Percentiles rank a stretch among this genome's conserved stretches.
Evolutionary conservation across 2,329 filamentous ascomycete genomes (phyloP).

Genomic region (Cordyceps farinosa): DNA sequence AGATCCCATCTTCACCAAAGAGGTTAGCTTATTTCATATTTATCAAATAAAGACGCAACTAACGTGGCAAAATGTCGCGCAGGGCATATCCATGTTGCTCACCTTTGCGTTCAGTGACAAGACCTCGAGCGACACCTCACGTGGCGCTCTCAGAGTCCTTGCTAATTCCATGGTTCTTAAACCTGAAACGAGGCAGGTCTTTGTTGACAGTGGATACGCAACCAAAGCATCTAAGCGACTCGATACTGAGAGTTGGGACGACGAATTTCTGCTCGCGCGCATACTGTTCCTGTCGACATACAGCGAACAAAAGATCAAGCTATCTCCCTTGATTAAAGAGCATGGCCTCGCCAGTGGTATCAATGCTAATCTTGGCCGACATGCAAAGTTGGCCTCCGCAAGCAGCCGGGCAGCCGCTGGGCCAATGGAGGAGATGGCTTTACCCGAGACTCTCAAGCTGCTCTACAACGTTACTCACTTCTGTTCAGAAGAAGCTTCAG

Average conservation of each 20-base stretch:
- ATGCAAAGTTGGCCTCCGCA: constrained; percentile 48
- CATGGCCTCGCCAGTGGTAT: constrained; percentile 53
- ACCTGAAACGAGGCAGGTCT: constrained; percentile 41
- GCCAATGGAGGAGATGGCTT: constrained; percentile 72
- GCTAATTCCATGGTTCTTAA: constrained; percentile 67
- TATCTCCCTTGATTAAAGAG: constrained; percentile 45
- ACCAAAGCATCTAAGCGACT: constrained; percentile 66
- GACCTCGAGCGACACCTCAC: constrained; percentile 55
- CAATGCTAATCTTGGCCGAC: constrained; percentile 64
- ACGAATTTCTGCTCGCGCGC: constrained; percentile 71
- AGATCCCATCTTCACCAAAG: constrained; percentile 78
- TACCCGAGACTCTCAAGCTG: constrained; percentile 80
- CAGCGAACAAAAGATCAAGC: constrained; percentile 46
- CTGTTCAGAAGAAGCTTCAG: constrained; percentile 56
- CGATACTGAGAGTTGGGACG: constrained; percentile 70
- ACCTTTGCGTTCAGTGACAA: constrained; percentile 64
- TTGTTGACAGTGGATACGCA: constrained; percentile 47
- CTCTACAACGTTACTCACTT: constrained; percentile 84
- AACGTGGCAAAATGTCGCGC: constrained; percentile 15
- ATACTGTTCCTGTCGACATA: constrained; percentile 44
- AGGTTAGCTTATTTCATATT: constrained; percentile 46
- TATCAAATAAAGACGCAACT: background rate
- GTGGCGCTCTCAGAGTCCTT: constrained; percentile 75
- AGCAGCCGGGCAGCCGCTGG: constrained; percentile 36
- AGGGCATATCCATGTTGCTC: constrained; percentile 73